phyloP scores from a whole-genome alignment of 805 yeast genomes.

The Candida ponderosae region DNA sequence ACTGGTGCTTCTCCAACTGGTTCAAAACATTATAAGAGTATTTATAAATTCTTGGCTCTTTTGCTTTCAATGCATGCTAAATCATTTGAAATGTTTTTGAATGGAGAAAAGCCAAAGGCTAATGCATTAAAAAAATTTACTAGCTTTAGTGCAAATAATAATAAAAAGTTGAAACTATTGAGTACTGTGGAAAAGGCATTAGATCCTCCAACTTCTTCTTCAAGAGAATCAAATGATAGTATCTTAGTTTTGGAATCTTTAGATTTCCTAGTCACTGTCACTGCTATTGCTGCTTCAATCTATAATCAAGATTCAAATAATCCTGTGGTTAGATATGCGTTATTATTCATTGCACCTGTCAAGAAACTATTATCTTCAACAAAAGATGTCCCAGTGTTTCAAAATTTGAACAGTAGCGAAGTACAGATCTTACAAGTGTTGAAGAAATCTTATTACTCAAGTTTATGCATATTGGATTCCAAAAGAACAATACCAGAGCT shows the following conservation, averaged over 20 bases:
- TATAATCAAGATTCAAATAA: conserved; percentile 17
- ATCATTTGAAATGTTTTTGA: conserved; percentile 19
- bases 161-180: conserved; percentile 16
- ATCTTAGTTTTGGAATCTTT: conserved; percentile 17
- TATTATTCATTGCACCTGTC: conserved; percentile 10
- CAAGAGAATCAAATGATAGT: conserved; percentile 16
- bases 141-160: conserved; percentile 7
- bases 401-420: conserved; percentile 10
- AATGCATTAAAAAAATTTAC: conserved; percentile 16
- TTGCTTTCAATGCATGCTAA: conserved; percentile 26
- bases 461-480: conserved; percentile 16
- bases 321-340: conserved; percentile 21
- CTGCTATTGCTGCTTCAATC: conserved; percentile 25
- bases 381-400: conserved; percentile 8
- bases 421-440: conserved; percentile 18
- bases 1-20: neutral
- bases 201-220: conserved; percentile 4
- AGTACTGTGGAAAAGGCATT: conserved; percentile 11
- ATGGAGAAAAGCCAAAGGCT: conserved; percentile 9
- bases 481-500: conserved; percentile 12
- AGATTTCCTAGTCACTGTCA: conserved; percentile 23
- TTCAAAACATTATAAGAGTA: conserved; percentile 18
- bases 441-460: conserved; percentile 21
- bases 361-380: conserved; percentile 16
- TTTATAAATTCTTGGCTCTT: conserved; percentile 25